phyloP scores from a whole-genome alignment of 2,329 filamentous ascomycete genomes.

The Fusarium palustre region DNA sequence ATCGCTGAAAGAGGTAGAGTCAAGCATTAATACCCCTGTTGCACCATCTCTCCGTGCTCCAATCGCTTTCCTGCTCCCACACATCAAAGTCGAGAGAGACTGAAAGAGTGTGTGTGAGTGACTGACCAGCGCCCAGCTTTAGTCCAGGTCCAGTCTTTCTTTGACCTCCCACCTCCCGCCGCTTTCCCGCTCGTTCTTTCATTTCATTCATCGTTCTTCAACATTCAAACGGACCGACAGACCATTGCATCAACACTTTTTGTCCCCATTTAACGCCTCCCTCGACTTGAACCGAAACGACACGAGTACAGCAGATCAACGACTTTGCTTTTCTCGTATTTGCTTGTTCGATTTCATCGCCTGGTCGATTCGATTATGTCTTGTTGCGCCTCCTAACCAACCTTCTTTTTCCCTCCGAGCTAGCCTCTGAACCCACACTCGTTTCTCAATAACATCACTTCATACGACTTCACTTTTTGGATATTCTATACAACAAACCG shows the following conservation, averaged over 20 bases:
- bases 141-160: conserved; percentile 23
- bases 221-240: conserved; percentile 5
- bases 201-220: conserved; percentile 46
- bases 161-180: conserved; percentile 42
- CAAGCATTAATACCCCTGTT: conserved; percentile 38
- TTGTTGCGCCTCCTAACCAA: conserved; percentile 48
- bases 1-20: conserved; percentile 38
- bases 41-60: conserved; percentile 38
- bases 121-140: conserved; percentile 3
- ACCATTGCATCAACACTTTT: conserved; percentile 40
- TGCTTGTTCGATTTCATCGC: conserved; percentile 41
- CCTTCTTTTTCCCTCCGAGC: conserved; percentile 54
- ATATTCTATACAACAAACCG: background rate
- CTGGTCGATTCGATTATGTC: conserved; percentile 55
- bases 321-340: conserved; percentile 35
- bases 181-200: conserved; percentile 25
- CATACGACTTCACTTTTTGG: conserved; percentile 20
- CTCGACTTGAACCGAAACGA: conserved; percentile 30
- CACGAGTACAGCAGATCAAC: conserved; percentile 17
- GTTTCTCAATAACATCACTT: conserved; percentile 45
- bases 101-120: conserved; percentile 6
- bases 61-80: conserved; percentile 40
- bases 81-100: conserved; percentile 18
- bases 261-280: conserved; percentile 22
- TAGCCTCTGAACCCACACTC: conserved; percentile 63